A percentile compares a stretch with the other conserved stretches of the same genome.
These are phyloP conservation scores for Hymenoscyphus occultus DNA, from an alignment of 2,329 filamentous ascomycete genomes.

Conservation along the genomic window DNA sequence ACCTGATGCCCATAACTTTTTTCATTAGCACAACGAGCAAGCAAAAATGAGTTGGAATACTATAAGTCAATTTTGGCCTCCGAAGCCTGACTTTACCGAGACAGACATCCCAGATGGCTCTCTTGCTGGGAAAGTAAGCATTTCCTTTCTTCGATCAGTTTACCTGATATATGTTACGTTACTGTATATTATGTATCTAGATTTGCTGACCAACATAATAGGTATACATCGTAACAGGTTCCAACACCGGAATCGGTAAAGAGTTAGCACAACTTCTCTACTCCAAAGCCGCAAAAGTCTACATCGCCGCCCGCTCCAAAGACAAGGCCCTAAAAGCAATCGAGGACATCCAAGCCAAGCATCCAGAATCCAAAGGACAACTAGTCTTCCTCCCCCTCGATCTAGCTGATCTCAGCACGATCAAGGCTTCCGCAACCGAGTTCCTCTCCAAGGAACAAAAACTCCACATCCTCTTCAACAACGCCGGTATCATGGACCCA, in stretches of 20 bases:
- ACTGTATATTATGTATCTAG: background rate
- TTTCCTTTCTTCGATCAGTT: background rate
- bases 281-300: constrained; percentile 41
- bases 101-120: constrained; percentile 4
- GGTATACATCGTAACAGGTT: constrained; percentile 39
- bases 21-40: background rate
- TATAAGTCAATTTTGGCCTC: constrained; percentile 4
- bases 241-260: constrained; percentile 39
- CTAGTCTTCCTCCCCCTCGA: constrained; percentile 39
- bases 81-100: constrained; percentile 5
- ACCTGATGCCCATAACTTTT: background rate
- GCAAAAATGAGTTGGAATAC: background rate
- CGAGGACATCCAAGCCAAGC: constrained; percentile 34
- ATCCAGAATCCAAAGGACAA: constrained; percentile 31
- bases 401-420: constrained; percentile 38
- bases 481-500: constrained; percentile 39
- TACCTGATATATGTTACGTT: background rate
- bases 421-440: constrained; percentile 36
- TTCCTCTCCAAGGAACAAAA: constrained; percentile 37
- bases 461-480: constrained; percentile 41
- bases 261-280: constrained; percentile 40
- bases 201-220: background rate
- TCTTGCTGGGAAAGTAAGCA: background rate
- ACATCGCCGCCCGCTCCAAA: constrained; percentile 41
- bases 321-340: constrained; percentile 41